Conservation (phyloP, 2,329 filamentous ascomycete genomes). For the Gnomoniopsis sp. region DNA sequence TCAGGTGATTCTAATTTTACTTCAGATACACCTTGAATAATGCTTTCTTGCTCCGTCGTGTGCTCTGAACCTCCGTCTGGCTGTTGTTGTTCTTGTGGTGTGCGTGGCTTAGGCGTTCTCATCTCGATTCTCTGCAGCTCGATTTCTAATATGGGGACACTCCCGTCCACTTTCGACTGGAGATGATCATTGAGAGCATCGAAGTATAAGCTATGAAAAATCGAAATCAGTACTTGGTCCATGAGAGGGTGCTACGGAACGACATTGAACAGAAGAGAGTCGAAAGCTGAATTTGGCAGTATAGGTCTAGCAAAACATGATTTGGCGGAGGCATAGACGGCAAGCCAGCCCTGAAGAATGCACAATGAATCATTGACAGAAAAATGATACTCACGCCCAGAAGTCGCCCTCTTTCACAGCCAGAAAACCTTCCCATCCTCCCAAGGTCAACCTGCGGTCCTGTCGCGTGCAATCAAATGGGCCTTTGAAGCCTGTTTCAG, state of each 20-base stretch:
- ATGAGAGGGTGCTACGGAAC: background rate
- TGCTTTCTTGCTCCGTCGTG: background rate
- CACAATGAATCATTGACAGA: no score
- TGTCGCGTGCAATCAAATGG: constrained; percentile 51
- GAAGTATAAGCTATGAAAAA: constrained; percentile 35
- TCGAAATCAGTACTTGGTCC: background rate
- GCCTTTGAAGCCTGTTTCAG: constrained; percentile 42
- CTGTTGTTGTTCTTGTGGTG: background rate
- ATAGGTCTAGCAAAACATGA: no score
- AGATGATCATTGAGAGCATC: constrained; percentile 44
- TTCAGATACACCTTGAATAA: background rate
- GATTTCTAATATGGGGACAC: constrained; percentile 51
- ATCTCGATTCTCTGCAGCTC: constrained; percentile 52
- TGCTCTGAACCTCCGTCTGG: background rate
- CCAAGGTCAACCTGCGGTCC: constrained; percentile 46
- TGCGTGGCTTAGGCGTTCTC: constrained; percentile 3
- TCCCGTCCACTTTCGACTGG: constrained; percentile 40
- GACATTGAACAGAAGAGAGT: background rate
- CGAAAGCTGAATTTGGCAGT: no score
- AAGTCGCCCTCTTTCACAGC: constrained; percentile 43
- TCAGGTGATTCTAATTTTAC: constrained; percentile 14
- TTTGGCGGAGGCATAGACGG: no score
- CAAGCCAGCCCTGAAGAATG: no score
- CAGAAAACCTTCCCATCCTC: constrained; percentile 48
- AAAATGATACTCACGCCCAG: constrained; percentile 37